Evolutionary conservation across 2,329 filamentous ascomycete species (phyloP).

Genomic region (Alternaria gaisen): DNA sequence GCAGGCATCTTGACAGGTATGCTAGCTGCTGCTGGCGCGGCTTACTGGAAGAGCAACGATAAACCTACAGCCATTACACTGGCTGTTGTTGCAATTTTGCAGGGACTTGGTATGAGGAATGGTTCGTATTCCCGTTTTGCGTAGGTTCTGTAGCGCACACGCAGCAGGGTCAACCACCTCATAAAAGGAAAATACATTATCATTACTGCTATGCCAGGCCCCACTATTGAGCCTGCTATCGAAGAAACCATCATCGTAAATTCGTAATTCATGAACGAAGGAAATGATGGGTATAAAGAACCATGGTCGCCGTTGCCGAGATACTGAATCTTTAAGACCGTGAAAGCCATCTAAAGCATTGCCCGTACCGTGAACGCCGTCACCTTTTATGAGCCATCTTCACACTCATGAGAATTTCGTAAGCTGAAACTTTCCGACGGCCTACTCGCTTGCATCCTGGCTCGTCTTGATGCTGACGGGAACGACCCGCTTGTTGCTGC

Average conservation of each 20-base stretch:
- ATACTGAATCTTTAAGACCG: neutral
- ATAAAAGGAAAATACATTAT: neutral
- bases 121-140: constrained; percentile 28
- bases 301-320: neutral
- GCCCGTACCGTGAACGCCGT: neutral
- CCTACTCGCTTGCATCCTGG: neutral
- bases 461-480: constrained; percentile 29
- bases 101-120: constrained; percentile 34
- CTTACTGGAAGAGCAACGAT: constrained; percentile 36
- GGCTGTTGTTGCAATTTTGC: constrained; percentile 34
- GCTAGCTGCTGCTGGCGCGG: constrained; percentile 35
- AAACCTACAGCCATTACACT: constrained; percentile 35
- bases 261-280: neutral
- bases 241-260: neutral
- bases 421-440: neutral
- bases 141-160: neutral
- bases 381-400: neutral
- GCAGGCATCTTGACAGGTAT: constrained; percentile 39
- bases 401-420: neutral
- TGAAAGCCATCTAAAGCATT: neutral
- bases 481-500: constrained; percentile 21
- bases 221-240: neutral
- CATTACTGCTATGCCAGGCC: neutral
- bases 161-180: neutral
- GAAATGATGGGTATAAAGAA: constrained; percentile 11